Evolutionary conservation across 495 filamentous ascomycete genomes (phyloP).

Genomic region (Penicillium daleae): DNA sequence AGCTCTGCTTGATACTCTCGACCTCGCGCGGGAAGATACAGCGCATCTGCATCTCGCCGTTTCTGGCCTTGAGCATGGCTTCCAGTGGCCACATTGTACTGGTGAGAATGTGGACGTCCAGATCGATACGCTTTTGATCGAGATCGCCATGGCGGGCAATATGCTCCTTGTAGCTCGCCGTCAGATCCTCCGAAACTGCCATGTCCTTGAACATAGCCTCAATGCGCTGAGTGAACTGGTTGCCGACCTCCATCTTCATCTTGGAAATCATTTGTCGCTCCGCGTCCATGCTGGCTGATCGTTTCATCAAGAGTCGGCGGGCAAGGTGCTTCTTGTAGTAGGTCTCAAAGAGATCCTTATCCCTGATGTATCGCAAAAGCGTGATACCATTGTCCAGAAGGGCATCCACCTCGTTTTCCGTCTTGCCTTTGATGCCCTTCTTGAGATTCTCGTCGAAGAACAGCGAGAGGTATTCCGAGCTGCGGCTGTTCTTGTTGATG

Average conservation of each 20-base stretch:
- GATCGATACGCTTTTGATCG: constrained; percentile 70
- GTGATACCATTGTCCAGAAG: constrained; percentile 90
- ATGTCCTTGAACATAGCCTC: constrained; percentile 99
- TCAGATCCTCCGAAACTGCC: constrained; percentile 85
- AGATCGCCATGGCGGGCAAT: constrained; percentile 64
- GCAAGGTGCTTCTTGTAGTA: constrained; percentile 99
- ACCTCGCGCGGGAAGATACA: constrained; percentile 78
- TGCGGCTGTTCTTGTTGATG: constrained; percentile 82
- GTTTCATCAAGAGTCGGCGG: constrained; percentile 79
- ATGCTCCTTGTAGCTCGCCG: constrained; percentile 70
- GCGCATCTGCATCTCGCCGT: constrained; percentile 53
- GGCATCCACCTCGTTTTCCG: constrained; percentile 82
- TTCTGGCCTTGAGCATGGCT: constrained; percentile 67
- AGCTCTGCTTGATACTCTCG: constrained; percentile 77
- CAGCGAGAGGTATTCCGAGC: constrained; percentile 90
- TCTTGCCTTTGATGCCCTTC: constrained; percentile 90
- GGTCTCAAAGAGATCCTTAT: constrained; percentile 94
- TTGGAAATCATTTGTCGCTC: constrained; percentile 95
- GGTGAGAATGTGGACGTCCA: constrained; percentile 84
- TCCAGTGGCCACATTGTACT: constrained; percentile 94
- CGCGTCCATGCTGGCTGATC: constrained; percentile 83
- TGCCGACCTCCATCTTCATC: constrained; percentile 95
- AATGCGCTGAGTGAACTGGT: constrained; percentile 87
- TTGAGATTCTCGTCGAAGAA: constrained; percentile 98
- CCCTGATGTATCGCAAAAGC: constrained; percentile 80